phyloP scores from a whole-genome alignment of 306 rosid genomes.

The cucumber (Cucumis sativus) region Cucumber_9930_V3 NC_026655.2:5805001-5805500 shows the following conservation, averaged over 20 bases:
- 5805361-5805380: not conserved
- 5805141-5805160: not conserved
- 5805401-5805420: not conserved
- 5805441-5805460: not conserved
- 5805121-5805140: not conserved
- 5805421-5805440: not conserved
- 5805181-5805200: not conserved
- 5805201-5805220: not conserved
- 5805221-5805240: not conserved
- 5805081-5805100: not conserved
- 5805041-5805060: not conserved
- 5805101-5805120: not conserved
- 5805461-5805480: constrained; percentile 60
- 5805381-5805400: not conserved
- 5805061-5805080: not conserved
- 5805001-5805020: not conserved
- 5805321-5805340: not conserved
- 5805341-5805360: not conserved
- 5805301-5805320: not conserved
- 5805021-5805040: not conserved
- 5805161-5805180: not conserved
- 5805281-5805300: not conserved
- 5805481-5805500: constrained; percentile 85
- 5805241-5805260: not conserved
- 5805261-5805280: not conserved